Conservation (phyloP, 495 filamentous ascomycete genomes). For the Penicillium cataractarum region DNA sequence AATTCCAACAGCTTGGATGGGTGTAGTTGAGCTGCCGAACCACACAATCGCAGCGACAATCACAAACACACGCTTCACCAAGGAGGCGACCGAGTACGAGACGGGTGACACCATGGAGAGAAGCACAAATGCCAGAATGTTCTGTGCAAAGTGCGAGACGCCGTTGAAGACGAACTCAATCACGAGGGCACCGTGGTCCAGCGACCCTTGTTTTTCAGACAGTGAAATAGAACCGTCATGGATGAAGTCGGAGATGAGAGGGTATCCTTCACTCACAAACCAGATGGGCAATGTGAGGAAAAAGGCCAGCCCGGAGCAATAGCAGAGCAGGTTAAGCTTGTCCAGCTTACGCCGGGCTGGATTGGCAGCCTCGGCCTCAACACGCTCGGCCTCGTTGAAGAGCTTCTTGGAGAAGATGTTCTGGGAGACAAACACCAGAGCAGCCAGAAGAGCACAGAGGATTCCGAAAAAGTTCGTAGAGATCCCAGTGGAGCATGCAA, state of each 20-base stretch:
- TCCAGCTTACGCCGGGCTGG: constrained; percentile 75
- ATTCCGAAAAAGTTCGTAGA: constrained; percentile 88
- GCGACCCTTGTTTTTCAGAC: constrained; percentile 61
- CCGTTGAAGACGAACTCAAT: constrained; percentile 96
- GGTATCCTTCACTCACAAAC: constrained; percentile 86
- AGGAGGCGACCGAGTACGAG: constrained; percentile 91
- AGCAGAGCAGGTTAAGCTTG: constrained; percentile 95
- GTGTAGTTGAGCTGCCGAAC: constrained; percentile 89
- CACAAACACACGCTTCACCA: constrained; percentile 97
- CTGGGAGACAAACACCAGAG: constrained; percentile 95
- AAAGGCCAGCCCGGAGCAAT: constrained; percentile 91
- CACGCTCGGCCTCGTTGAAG: constrained; percentile 91
- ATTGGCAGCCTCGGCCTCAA: constrained; percentile 68
- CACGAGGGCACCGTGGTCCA: constrained; percentile 77
- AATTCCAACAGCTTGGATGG: constrained; percentile 82
- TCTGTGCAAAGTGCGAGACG: constrained; percentile 94
- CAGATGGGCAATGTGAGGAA: constrained; percentile 90
- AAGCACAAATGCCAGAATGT: constrained; percentile 90
- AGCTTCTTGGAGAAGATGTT: constrained; percentile 99
- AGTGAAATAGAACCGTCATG: constrained; percentile 69
- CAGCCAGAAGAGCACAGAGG: constrained; percentile 79
- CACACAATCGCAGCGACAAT: constrained; percentile 93
- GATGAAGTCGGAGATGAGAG: constrained; percentile 55
- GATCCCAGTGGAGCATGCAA: constrained; percentile 90
- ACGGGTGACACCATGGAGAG: constrained; percentile 92